Conservation (phyloP, 2,329 filamentous ascomycete genomes). For the Boeremia lycopersici region DNA sequence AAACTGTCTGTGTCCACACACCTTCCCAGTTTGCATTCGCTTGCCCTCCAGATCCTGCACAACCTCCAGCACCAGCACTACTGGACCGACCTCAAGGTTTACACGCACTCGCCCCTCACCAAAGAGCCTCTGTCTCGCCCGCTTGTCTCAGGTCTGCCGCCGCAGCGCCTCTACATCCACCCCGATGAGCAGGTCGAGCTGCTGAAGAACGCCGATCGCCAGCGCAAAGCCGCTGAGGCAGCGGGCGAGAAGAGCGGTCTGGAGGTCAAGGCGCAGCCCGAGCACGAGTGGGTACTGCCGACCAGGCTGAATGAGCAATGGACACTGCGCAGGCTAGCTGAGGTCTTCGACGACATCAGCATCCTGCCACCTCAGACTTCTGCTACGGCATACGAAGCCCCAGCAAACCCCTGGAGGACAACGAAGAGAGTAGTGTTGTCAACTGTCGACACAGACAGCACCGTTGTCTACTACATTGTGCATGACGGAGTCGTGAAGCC, state of each 20-base stretch:
- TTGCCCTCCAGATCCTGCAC: slow-evolving; percentile 67
- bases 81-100: slow-evolving; percentile 68
- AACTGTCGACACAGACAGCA: slow-evolving; percentile 79
- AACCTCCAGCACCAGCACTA: slow-evolving; percentile 78
- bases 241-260: slow-evolving; percentile 47
- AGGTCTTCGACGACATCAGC: slow-evolving; percentile 67
- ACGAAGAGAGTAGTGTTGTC: slow-evolving; percentile 75
- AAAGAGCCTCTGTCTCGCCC: slow-evolving; percentile 59
- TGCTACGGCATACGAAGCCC: slow-evolving; percentile 11
- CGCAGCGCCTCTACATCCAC: slow-evolving; percentile 75
- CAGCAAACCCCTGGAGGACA: slow-evolving; percentile 50
- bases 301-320: slow-evolving; percentile 75
- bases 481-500: slow-evolving; percentile 89
- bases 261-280: slow-evolving; percentile 50
- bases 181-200: slow-evolving; percentile 81
- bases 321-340: slow-evolving; percentile 69
- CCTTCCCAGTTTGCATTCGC: slow-evolving; percentile 50
- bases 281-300: slow-evolving; percentile 76
- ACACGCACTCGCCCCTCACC: slow-evolving; percentile 54
- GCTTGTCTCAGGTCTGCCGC: slow-evolving; percentile 74
- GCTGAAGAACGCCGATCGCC: slow-evolving; percentile 62
- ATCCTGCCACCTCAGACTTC: slow-evolving; percentile 48
- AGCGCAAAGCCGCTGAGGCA: slow-evolving; percentile 48
- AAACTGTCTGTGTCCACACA: slow-evolving; percentile 22
- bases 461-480: slow-evolving; percentile 82